Evolutionary conservation across 2,329 filamentous ascomycete genomes (phyloP).

Genomic region (Diaporthe destruens): DNA sequence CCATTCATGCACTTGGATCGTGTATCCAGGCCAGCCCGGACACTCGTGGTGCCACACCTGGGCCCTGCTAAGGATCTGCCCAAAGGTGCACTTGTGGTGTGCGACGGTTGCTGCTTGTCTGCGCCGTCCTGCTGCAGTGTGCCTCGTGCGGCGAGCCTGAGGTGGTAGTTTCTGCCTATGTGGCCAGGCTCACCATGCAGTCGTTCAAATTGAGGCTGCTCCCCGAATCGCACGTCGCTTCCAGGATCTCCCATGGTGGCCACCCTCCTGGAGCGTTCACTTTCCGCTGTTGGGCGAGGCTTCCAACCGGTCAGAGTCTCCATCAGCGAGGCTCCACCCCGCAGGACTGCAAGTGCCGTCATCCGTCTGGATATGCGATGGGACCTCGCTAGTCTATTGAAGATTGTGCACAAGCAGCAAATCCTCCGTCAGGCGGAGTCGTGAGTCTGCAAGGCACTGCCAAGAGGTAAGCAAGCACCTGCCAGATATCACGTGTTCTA

Average conservation of each 20-base stretch:
- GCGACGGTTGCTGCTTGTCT: conserved; percentile 6
- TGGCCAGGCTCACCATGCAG: neutral
- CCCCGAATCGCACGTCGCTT: neutral
- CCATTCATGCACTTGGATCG: neutral
- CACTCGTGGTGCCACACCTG: neutral
- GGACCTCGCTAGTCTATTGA: conserved; percentile 20
- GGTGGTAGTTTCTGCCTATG: neutral
- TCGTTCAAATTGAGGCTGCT: conserved; percentile 1
- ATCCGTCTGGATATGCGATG: neutral
- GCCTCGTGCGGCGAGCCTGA: neutral
- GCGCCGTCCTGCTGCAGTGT: conserved; percentile 6
- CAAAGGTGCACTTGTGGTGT: neutral
- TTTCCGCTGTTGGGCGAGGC: neutral
- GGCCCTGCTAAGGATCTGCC: conserved; percentile 1
- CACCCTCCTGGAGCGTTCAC: neutral
- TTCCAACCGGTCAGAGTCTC: neutral
- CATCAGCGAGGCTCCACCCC: conserved; percentile 1
- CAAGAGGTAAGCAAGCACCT: conserved; percentile 17
- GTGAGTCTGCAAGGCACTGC: neutral
- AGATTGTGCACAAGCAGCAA: neutral
- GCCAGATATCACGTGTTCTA: conserved; percentile 44
- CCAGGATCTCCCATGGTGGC: conserved; percentile 3
- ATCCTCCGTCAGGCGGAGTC: neutral
- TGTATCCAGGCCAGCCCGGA: neutral
- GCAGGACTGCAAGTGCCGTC: conserved; percentile 24